Evolutionary conservation across 73 alveolate genomes (phyloP).

Genomic region (Paraurostyla sp.): DNA sequence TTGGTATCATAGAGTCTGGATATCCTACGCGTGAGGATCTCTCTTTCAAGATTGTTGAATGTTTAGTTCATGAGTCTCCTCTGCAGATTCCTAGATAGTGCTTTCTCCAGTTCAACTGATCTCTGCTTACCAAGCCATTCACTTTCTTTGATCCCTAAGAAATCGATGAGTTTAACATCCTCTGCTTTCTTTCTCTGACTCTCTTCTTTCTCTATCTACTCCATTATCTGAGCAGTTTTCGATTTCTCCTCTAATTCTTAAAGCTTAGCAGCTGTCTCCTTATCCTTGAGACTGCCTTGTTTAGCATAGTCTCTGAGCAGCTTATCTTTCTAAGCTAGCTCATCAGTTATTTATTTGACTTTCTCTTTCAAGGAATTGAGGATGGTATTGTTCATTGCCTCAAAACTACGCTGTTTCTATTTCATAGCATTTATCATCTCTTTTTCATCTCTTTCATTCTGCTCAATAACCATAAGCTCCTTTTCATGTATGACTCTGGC

Average conservation of each 20-base stretch:
- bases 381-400: not conserved
- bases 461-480: constrained; percentile 1
- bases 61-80: not conserved
- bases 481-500: not conserved
- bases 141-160: constrained; percentile 2
- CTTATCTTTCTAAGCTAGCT: not conserved
- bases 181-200: not conserved
- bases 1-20: constrained; percentile 13
- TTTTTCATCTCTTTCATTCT: constrained; percentile 55
- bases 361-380: not conserved
- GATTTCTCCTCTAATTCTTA: not conserved
- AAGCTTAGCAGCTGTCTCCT: not conserved
- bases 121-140: constrained; percentile 40
- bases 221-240: not conserved
- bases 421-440: not conserved
- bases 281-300: too few species aligned
- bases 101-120: constrained; percentile 9
- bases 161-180: not conserved
- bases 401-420: not conserved
- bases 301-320: not conserved
- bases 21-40: constrained; percentile 43
- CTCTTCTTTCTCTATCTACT: not conserved
- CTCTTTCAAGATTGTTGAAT: constrained; percentile 41
- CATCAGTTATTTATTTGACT: not conserved
- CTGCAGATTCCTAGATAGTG: constrained; percentile 10